These are phyloP conservation scores for Ophiostoma novo-ulmi DNA, from an alignment of 2,329 filamentous ascomycete species.

Conservation along the genomic window DNA sequence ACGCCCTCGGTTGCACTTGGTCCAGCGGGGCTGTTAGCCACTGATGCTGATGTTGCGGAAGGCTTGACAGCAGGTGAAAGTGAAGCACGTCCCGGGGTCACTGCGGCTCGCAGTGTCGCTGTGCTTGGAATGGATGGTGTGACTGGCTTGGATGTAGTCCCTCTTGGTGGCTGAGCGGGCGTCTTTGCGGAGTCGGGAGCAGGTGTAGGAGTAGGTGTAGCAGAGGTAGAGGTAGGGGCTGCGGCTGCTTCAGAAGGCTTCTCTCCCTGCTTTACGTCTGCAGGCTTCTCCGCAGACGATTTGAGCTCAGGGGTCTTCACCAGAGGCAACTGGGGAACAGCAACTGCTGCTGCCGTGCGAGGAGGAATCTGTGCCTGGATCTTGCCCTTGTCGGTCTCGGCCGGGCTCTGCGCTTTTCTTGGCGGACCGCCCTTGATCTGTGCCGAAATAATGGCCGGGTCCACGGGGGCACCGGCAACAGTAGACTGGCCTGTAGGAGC, in stretches of 20 bases:
- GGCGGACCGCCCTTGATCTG: conserved; percentile 52
- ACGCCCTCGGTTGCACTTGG: conserved; percentile 57
- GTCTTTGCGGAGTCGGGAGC: conserved; percentile 20
- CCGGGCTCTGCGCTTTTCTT: conserved; percentile 37
- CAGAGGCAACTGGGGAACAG: conserved; percentile 28
- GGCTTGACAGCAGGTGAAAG: conserved; percentile 40
- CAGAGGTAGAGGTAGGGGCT: neutral
- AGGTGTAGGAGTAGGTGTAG: neutral
- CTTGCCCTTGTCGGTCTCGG: conserved; percentile 39
- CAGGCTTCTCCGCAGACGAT: conserved; percentile 13
- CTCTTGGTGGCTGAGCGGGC: neutral
- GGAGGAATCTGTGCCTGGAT: conserved; percentile 24
- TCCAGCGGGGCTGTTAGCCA: conserved; percentile 33
- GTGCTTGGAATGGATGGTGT: conserved; percentile 16
- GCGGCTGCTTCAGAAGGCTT: neutral
- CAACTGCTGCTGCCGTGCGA: conserved; percentile 31
- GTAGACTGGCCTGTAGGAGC: conserved; percentile 70
- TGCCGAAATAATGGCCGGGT: conserved; percentile 88
- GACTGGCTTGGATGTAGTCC: neutral
- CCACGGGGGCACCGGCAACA: conserved; percentile 70
- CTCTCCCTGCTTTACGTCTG: neutral
- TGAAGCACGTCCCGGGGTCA: conserved; percentile 39
- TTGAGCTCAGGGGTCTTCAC: conserved; percentile 36
- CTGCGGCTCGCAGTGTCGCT: conserved; percentile 32
- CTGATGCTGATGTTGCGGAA: conserved; percentile 10